Conservation (phyloP, 768 basidiomycete genomes). For the Trametes sanguinea region DNA sequence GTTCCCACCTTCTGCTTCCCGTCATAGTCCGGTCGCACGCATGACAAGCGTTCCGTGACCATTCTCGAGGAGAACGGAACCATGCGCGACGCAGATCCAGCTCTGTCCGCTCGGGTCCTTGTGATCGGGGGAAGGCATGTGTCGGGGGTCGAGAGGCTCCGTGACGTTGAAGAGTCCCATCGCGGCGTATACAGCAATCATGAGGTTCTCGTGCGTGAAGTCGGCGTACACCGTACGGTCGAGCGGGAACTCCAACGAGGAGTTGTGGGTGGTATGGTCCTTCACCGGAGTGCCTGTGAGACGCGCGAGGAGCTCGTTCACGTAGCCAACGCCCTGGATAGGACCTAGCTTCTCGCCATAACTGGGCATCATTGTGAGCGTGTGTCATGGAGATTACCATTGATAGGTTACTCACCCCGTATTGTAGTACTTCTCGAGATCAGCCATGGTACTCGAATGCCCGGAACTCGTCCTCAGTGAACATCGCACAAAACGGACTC, state of each 20-base stretch:
- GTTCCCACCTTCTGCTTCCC: constrained; percentile 4
- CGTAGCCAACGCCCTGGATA: constrained; percentile 83
- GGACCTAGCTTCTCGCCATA: constrained; percentile 70
- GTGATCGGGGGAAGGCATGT: neutral
- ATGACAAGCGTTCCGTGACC: constrained; percentile 69
- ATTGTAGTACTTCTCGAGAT: constrained; percentile 77
- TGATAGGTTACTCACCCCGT: constrained; percentile 54
- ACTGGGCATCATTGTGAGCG: constrained; percentile 45
- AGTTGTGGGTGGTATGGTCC: constrained; percentile 77
- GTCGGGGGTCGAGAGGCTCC: constrained; percentile 23
- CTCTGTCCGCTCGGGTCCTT: neutral
- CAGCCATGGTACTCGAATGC: constrained; percentile 69
- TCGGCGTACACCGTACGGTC: constrained; percentile 64
- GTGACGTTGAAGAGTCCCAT: constrained; percentile 44
- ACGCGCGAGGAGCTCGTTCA: constrained; percentile 87
- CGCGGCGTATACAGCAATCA: constrained; percentile 74
- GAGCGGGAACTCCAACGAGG: constrained; percentile 79
- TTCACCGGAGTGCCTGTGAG: constrained; percentile 62
- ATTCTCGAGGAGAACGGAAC: constrained; percentile 78
- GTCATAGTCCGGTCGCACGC: constrained; percentile 31
- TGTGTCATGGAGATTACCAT: too few species aligned
- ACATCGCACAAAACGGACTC: constrained; percentile 77
- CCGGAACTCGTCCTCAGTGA: constrained; percentile 60
- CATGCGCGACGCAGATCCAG: constrained; percentile 61
- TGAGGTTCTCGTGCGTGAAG: constrained; percentile 86